A percentile compares a stretch with the other conserved stretches of the same genome.
These are phyloP conservation scores for Coemansia sp. DNA, from an alignment of 192 early-diverging fungal species.

Conservation along the genomic window DNA sequence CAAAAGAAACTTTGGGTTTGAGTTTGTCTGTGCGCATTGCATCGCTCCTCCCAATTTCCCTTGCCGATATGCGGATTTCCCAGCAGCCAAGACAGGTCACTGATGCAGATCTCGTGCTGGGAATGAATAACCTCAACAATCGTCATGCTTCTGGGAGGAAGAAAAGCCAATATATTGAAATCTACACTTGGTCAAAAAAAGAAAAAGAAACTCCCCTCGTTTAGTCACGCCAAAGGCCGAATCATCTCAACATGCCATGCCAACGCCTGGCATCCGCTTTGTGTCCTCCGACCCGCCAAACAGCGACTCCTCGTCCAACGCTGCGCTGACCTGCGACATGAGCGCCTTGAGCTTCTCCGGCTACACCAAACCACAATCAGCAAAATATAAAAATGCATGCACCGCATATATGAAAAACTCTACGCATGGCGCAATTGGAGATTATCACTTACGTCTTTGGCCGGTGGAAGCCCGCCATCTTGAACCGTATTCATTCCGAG, in stretches of 20 bases:
- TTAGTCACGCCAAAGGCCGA: background rate
- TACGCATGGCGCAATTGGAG: background rate
- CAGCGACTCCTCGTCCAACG: slow-evolving; percentile 38
- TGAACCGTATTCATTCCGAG: slow-evolving; percentile 50
- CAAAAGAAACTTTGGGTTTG: background rate
- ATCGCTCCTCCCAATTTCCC: background rate
- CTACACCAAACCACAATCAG: slow-evolving; percentile 15
- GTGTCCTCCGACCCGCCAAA: slow-evolving; percentile 14
- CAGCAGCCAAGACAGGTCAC: background rate
- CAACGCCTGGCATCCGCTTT: slow-evolving; percentile 17
- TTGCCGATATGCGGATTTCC: background rate
- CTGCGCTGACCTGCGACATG: slow-evolving; percentile 52
- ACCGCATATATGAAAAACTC: slow-evolving; percentile 3
- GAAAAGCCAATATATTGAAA: background rate
- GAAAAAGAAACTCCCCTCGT: background rate
- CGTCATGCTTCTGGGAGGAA: too few relatives aligned
- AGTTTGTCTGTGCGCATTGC: background rate
- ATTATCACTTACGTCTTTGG: slow-evolving; percentile 45
- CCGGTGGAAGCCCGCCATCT: slow-evolving; percentile 18
- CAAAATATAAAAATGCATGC: background rate
- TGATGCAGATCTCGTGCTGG: slow-evolving; percentile 1
- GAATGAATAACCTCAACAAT: background rate
- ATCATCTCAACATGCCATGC: slow-evolving; percentile 27
- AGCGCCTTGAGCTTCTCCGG: slow-evolving; percentile 47
- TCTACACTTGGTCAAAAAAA: background rate